phyloP scores from a whole-genome alignment of 371 early-diverging fungal species.

The Zychaea mexicana region DNA sequence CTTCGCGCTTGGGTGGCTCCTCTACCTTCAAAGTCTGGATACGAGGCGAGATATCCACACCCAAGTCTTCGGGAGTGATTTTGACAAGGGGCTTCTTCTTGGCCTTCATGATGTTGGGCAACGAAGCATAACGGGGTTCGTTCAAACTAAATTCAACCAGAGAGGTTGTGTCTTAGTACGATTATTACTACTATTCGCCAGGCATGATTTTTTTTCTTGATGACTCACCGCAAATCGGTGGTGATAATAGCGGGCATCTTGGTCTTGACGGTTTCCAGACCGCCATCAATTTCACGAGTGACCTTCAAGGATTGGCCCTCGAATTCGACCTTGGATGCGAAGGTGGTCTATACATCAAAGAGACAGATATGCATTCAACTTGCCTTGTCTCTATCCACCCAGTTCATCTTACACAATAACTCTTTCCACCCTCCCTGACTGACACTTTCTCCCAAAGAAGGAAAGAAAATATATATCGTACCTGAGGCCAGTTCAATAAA shows the following conservation, averaged over 20 bases:
- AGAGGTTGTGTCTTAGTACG: background rate
- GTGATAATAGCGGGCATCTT: slow-evolving; percentile 92
- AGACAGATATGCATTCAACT: background rate
- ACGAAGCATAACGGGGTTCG: slow-evolving; percentile 94
- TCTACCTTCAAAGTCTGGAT: slow-evolving; percentile 85
- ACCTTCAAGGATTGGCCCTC: slow-evolving; percentile 73
- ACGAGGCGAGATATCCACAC: slow-evolving; percentile 84
- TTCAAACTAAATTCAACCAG: slow-evolving; percentile 70
- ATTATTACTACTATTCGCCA: background rate
- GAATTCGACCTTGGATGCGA: slow-evolving; percentile 95
- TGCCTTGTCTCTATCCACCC: background rate
- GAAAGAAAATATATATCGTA: slow-evolving; percentile 28
- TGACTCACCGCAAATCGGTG: slow-evolving; percentile 89
- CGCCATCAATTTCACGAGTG: slow-evolving; percentile 97
- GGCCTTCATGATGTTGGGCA: slow-evolving; percentile 98
- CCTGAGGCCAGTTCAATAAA: slow-evolving; percentile 93
- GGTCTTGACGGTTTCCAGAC: slow-evolving; percentile 89
- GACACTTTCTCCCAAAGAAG: background rate
- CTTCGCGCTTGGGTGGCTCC: slow-evolving; percentile 94
- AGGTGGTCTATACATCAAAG: slow-evolving; percentile 73
- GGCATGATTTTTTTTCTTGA: background rate
- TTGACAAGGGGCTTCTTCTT: slow-evolving; percentile 96
- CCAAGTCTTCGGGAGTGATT: slow-evolving; percentile 79
- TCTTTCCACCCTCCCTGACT: background rate
- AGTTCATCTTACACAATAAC: background rate